Conservation (phyloP, 257 asterid species). For the Perilla frutescens region DNA sequence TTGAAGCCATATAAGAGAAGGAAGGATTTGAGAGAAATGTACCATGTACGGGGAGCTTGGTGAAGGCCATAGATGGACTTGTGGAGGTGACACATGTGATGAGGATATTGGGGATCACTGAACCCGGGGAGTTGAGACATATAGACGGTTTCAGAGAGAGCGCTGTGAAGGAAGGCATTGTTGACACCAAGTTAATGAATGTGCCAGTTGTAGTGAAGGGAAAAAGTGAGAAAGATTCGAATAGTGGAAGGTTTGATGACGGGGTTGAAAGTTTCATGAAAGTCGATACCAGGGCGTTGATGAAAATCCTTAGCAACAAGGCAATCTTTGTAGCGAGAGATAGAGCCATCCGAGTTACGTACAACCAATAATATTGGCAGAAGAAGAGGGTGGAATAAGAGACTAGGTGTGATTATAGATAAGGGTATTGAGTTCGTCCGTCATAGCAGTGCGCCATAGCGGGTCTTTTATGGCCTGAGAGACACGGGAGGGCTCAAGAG, state of each 20-base stretch:
- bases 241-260: neutral
- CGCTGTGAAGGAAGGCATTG: too few relatives aligned
- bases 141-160: too few relatives aligned
- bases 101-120: too few relatives aligned
- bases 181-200: too few relatives aligned
- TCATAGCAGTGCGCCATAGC: neutral
- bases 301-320: neutral
- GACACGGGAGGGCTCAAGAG: neutral
- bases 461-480: neutral
- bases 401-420: neutral
- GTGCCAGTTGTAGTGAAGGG: neutral
- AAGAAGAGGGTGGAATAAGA: neutral
- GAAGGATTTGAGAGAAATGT: too few relatives aligned
- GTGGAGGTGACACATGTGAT: too few relatives aligned
- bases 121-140: too few relatives aligned
- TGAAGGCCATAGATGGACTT: neutral
- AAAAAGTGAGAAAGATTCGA: neutral
- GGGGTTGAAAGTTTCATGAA: neutral
- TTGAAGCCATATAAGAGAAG: too few relatives aligned
- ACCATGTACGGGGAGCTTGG: neutral
- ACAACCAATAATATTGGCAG: neutral
- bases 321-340: neutral
- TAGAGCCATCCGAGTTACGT: neutral
- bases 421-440: neutral
- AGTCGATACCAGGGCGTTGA: neutral